Percentiles rank a stretch among this genome's conserved stretches.
Evolutionary conservation across 1,284 basidiomycete genomes (phyloP).

Genomic region (Rhodotorula sp.): DNA sequence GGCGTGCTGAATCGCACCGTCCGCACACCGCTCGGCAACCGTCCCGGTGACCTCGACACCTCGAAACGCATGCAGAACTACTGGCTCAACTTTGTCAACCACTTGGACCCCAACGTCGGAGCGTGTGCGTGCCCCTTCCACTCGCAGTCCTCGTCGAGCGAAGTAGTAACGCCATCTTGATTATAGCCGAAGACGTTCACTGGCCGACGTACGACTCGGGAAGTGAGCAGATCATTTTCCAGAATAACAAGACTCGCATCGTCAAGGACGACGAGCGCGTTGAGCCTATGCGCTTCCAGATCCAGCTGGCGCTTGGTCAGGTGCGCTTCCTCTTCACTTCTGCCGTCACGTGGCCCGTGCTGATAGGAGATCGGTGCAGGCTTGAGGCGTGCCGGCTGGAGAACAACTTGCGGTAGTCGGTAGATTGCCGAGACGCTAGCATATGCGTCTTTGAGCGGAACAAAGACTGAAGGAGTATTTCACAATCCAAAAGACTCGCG

Average conservation of each 20-base stretch:
- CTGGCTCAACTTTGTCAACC: conserved; percentile 33
- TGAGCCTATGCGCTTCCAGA: not conserved
- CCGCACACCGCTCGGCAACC: conserved; percentile 40
- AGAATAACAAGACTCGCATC: not conserved
- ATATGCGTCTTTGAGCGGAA: too few species aligned
- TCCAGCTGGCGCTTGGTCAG: conserved; percentile 3
- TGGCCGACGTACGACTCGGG: conserved; percentile 4
- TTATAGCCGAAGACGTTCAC: not conserved
- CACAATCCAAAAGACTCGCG: too few species aligned
- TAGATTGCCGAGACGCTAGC: too few species aligned
- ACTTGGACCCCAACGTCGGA: conserved; percentile 4
- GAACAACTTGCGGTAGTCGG: too few species aligned
- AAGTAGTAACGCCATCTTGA: too few species aligned
- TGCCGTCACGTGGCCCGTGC: too few species aligned
- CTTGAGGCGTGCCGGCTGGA: too few species aligned
- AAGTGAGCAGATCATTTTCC: not conserved
- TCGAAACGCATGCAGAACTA: conserved; percentile 24
- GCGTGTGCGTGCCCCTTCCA: not conserved
- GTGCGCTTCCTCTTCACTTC: not conserved
- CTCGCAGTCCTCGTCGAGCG: not conserved
- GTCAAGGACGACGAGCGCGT: conserved; percentile 1
- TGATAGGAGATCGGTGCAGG: too few species aligned
- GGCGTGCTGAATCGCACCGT: conserved; percentile 28
- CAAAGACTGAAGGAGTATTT: too few species aligned
- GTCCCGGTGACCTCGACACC: conserved; percentile 28